Evolutionary conservation across 2,329 filamentous ascomycete genomes (phyloP), one percentile per base, ranked within the genome.

Genomic region (Diplodia scrobiculata): DNA sequence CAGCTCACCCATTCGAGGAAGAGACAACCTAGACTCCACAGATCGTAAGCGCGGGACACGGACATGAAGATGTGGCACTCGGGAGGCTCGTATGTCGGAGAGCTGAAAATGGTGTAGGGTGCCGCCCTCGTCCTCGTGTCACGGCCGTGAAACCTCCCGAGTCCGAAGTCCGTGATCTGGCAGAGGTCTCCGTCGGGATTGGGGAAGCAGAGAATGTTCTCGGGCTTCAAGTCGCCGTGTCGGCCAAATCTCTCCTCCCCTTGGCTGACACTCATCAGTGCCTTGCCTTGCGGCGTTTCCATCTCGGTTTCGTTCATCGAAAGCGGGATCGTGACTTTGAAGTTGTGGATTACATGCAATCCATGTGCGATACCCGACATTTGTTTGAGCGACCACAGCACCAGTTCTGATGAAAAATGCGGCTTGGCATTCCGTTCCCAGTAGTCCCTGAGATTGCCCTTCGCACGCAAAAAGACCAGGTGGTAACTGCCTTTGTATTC

Each of bases 61-160:
- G 68, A 69, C 5, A 58, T 52, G 0, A 60, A 19, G 0, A 77
- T 21, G 4, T 74, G 73, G 32, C 74, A 73, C 25, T 81, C 79
- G 5, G 80, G 79, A 0, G 79, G 76, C n/a, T 73, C 73, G 29
- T 80, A 81, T 0, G 78, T 78, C 7, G 72, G 73, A 0, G 74
- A 66, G 66, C 41, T 36, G 55, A 0, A 58, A 51, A 62, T 51
- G 13, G 48, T 70, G 6, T 58, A 65, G 1, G 70, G 68, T 11
- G 70, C 21, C 4, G 73, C 68, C 17, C 69, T 67, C 0, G 76
- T 78, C 25, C 72, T 69, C 1, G 76, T 76, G 1, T 73, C 70
- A 59, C 70, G 68, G 5, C 73, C 68, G 63, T 79, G 77, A 9
- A 79, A 73, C 11, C 73, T 71, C 2, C 72, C 68, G 2, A 77